Evolutionary conservation across 2,329 filamentous ascomycete species (phyloP), one percentile per base, ranked within the genome.

Genomic region (Sordariomycetes sp.): DNA sequence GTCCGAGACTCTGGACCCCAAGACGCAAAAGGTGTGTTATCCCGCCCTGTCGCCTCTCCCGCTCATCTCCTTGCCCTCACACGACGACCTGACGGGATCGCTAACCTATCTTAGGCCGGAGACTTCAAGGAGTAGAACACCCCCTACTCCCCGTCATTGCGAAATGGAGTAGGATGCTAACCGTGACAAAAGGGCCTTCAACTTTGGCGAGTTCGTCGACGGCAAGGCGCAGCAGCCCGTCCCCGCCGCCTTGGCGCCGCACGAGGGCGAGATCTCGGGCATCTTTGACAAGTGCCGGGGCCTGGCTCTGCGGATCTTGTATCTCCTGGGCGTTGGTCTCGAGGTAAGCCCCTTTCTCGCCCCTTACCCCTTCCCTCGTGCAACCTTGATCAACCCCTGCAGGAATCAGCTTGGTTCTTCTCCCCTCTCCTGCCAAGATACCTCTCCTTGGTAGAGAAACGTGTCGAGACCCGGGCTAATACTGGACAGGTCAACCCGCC

Each of bases 1-100:
- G 65, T 82, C 83, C 13, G 92, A 99, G 72, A 92, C 86, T 0
- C 74, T 97, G 12, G 92, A 97, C 67, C 90, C 91, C 2, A 82
- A 84, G 63, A 83, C 84, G 58, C 90, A 96, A 69, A 82, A 84
- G 69, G 88, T 87, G 76, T 65, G 72, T 68, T 6, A n/a, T 2
- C 39, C 13, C 39, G n/a, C 13, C 13, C 13, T 5, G 1, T 45
- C 17, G 2, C 39, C 2, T n/a, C 39, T 7, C 39, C 15, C n/a
- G 6, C 17, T 42, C 36, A 48, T 22, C 45, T 13, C 45, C n/a
- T 48, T 20, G 2, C 42, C n/a, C 42, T 7, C 22, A 22, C 45
- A 24, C 10, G 36, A 39, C 5, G 3, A 3, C 36, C 12, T 24
- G 48, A 34, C 52, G 59, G n/a, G 57, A 13, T 2, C 2, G n/a